A percentile compares a stretch with the other conserved stretches of the same genome.
These are phyloP conservation scores for Picea abies DNA, from an alignment of 83 land plant genomes.

Conservation along the genomic window DNA sequence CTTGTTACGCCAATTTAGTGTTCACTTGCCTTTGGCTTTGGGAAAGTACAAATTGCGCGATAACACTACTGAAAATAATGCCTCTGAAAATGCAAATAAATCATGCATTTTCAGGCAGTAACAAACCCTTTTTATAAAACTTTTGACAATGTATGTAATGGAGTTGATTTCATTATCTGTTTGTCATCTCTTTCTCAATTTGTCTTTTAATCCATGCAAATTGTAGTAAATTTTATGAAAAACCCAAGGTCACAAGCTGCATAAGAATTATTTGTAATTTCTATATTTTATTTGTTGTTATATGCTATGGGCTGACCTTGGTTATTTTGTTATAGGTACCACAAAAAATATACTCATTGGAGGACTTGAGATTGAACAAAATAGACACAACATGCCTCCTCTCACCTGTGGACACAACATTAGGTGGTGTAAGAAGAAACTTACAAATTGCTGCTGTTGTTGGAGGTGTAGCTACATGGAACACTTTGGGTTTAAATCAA, in stretches of 20 bases:
- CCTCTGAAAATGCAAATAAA: too few species aligned
- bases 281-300: background rate
- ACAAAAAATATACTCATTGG: constrained; percentile 71
- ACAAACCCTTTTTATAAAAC: background rate
- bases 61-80: too few species aligned
- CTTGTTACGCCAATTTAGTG: too few species aligned
- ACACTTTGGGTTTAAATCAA: constrained; percentile 40
- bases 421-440: constrained; percentile 68
- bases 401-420: constrained; percentile 78
- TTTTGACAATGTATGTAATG: background rate
- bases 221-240: background rate
- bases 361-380: constrained; percentile 77
- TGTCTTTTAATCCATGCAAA: background rate
- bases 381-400: constrained; percentile 69
- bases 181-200: background rate
- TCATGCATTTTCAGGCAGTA: too few species aligned
- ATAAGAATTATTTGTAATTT: background rate
- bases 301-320: background rate
- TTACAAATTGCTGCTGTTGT: constrained; percentile 67
- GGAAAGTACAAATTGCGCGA: too few species aligned
- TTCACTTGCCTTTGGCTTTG: too few species aligned
- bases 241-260: background rate
- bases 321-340: constrained; percentile 52
- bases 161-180: constrained; percentile 2
- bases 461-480: constrained; percentile 69